Conservation (phyloP, 768 basidiomycete species). For the Mrakia gelida region DNA sequence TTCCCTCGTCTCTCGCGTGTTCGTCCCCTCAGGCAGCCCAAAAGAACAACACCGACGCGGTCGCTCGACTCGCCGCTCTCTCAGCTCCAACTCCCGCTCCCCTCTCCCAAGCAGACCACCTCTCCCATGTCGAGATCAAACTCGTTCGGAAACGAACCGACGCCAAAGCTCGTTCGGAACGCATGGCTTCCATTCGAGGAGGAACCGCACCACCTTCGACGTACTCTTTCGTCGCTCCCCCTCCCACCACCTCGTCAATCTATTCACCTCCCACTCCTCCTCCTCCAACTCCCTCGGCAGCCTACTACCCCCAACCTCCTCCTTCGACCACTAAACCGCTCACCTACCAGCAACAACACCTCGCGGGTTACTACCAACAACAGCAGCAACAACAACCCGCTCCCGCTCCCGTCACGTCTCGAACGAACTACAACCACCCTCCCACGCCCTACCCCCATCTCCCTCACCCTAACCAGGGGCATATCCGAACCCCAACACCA, state of each 20-base stretch:
- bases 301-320: background rate
- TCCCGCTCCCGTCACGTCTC: background rate
- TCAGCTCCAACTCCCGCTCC: conserved; percentile 58
- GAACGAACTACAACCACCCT: too few species aligned
- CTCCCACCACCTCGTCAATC: background rate
- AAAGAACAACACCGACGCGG: conserved; percentile 76
- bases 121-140: conserved; percentile 67
- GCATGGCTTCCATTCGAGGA: conserved; percentile 7
- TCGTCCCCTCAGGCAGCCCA: conserved; percentile 57
- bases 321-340: background rate
- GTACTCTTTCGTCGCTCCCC: background rate
- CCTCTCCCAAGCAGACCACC: conserved; percentile 74
- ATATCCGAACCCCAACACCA: background rate
- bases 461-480: background rate
- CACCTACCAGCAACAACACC: background rate
- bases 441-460: background rate
- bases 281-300: conserved; percentile 21
- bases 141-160: conserved; percentile 77
- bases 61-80: conserved; percentile 66
- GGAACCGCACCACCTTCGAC: background rate
- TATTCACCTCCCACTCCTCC: conserved; percentile 1
- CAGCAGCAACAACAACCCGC: background rate
- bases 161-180: conserved; percentile 48
- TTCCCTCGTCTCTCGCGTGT: background rate
- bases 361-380: background rate